Base-by-base conservation (phyloP, 768 basidiomycete genomes). In the Termitomyces sp. region DNA sequence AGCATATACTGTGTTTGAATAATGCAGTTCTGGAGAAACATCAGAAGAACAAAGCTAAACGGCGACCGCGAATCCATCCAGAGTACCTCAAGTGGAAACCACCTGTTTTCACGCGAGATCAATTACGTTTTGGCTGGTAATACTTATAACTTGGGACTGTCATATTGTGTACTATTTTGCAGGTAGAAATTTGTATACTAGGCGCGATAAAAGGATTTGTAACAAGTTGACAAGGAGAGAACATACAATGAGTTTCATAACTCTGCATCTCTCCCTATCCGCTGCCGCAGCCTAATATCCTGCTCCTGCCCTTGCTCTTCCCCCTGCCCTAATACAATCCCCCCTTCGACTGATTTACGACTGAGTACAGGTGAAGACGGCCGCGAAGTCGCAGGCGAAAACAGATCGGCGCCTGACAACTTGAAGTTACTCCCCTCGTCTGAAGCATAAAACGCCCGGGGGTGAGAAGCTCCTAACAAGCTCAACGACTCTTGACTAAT, bases 31-130 rank as follows among this genome's bases (percentile, higher is more conserved):
- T 98, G 50, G 95, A 96, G 71, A 90, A 93, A 70, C 88, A 97
- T 73, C 86, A 90, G 72, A 95, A 93, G 70, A 80, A 84, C 33
- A 85, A 82, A 74, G 82, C 77, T 69, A 99, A 98, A 75, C 82
- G 84, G 52, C 79, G 88, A 61, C 81, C 87, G 51, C 77, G 87
- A 57, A 95, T 99, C 63, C 81, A 91, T 63, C 78, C 96, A 35
- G 86, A 89, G 60, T 79, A 79, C 68, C 75, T 99, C 58, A 82
- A 85, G 64, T 99, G 97, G 97, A 97, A 95, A 72, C 96, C 97
- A 57, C 97, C 93, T 16, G 87, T 90, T 48, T 95, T 96, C 74
- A 91, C 91, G 52, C 82, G 92, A 61, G 93, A 93, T 66, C 92
- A 95, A 74, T 77, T 95, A 60, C 84, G 93, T 60, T 95, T 95